Conservation (phyloP, 2,329 filamentous ascomycete species). For the Curvularia eragrostidis region DNA sequence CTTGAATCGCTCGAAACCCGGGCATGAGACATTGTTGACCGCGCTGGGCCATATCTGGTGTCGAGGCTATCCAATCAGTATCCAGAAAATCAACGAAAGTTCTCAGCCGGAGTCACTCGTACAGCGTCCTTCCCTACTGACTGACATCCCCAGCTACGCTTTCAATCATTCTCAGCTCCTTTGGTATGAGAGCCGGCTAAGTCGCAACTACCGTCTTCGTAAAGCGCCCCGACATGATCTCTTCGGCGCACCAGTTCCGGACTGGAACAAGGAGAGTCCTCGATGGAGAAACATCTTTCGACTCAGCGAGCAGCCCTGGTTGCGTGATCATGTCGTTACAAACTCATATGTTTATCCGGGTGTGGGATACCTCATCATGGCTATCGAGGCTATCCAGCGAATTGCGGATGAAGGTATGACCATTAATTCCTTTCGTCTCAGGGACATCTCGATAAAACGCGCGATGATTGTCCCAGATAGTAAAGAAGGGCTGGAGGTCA, state of each 20-base stretch:
- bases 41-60: constrained; percentile 1
- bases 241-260: constrained; percentile 10
- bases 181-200: constrained; percentile 29
- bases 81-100: background rate
- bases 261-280: constrained; percentile 6
- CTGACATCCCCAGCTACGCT: constrained; percentile 29
- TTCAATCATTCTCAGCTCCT: constrained; percentile 36
- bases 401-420: constrained; percentile 9
- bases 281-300: constrained; percentile 17
- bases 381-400: constrained; percentile 9
- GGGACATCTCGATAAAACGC: constrained; percentile 3
- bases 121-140: constrained; percentile 21
- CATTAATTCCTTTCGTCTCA: constrained; percentile 1
- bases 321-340: constrained; percentile 16
- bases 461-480: constrained; percentile 4
- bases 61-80: background rate
- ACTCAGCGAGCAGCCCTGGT: constrained; percentile 20
- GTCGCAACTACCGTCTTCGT: constrained; percentile 10
- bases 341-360: constrained; percentile 24
- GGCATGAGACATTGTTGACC: background rate
- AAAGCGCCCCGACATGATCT: constrained; percentile 15
- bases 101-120: constrained; percentile 7
- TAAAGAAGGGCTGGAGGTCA: constrained; percentile 1
- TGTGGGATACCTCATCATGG: constrained; percentile 11
- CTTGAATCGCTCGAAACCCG: constrained; percentile 2